Percentiles rank a stretch among this genome's conserved stretches.
phyloP scores from a whole-genome alignment of 371 early-diverging fungal species.

The Saksenaea vasiformis region DNA sequence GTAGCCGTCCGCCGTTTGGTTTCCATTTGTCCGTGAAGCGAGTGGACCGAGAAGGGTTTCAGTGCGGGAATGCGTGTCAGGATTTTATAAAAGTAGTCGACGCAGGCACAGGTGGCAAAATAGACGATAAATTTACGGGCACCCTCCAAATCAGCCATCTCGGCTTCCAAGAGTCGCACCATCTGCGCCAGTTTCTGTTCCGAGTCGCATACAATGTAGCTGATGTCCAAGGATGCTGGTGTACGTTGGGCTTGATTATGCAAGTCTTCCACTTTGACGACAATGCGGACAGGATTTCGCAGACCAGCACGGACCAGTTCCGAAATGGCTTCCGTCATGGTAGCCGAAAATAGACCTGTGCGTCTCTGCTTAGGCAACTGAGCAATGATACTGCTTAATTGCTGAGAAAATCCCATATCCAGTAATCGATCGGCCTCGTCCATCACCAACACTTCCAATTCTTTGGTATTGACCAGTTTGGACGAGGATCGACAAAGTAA shows the following conservation, averaged over 20 bases:
- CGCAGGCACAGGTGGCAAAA: slow-evolving; percentile 91
- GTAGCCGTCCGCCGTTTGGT: slow-evolving; percentile 78
- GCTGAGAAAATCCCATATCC: slow-evolving; percentile 92
- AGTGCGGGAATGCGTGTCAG: slow-evolving; percentile 42
- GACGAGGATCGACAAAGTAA: slow-evolving; percentile 64
- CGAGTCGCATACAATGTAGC: slow-evolving; percentile 74
- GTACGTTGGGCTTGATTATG: slow-evolving; percentile 61
- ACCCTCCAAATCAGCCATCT: slow-evolving; percentile 28
- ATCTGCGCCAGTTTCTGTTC: slow-evolving; percentile 83
- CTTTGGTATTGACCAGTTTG: slow-evolving; percentile 67
- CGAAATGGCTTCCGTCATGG: slow-evolving; percentile 91
- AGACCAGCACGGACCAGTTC: slow-evolving; percentile 88
- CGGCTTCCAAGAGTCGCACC: slow-evolving; percentile 52
- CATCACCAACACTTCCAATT: slow-evolving; percentile 88
- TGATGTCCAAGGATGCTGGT: slow-evolving; percentile 72
- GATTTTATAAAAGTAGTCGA: slow-evolving; percentile 89
- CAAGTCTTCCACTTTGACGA: slow-evolving; percentile 79
- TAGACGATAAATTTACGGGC: slow-evolving; percentile 91
- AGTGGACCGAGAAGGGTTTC: slow-evolving; percentile 64
- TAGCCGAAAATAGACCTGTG: slow-evolving; percentile 98
- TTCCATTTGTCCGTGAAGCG: slow-evolving; percentile 94
- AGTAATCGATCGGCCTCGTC: slow-evolving; percentile 95
- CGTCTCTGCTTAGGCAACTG: slow-evolving; percentile 92
- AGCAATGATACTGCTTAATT: slow-evolving; percentile 78
- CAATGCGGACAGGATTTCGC: slow-evolving; percentile 89